Base-by-base conservation (phyloP, 192 early-diverging fungal species). In the Pilobolus umbonatus region DNA sequence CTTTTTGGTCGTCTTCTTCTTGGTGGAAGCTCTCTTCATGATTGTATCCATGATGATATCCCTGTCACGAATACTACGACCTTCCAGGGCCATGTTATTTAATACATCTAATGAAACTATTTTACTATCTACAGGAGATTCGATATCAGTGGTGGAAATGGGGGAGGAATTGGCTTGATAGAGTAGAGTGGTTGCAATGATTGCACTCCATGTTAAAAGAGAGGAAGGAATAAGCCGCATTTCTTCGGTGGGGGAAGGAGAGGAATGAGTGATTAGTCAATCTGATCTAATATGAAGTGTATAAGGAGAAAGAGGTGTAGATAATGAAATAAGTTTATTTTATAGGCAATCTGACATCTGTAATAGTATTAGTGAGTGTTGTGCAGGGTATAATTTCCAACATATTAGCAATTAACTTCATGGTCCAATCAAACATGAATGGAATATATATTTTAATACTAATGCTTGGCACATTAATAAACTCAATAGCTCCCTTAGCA, bases 181-280 rank as follows among this genome's bases (percentile, higher is more conserved):
- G 21, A 54, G 32, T 22, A 54, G 24, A 12, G 52, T 21, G 7
- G 31, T 34, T 24, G 52, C 38, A 24, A 54, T 32, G 19, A 54
- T 32, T 34, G 52, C 38, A 21, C 34, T 34, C 25, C 35, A 54
- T 24, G 31, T 34, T 15, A 54, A 54, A 38, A 54, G 52, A 54
- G 52, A 54, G 52, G 52, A 54, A 54, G 35, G 52, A 12, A 22
- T 35, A 35, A 54, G 38, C 21, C 52, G 52, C 52, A 54, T 54
- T 24, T 32, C 19, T 42, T 15, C 19, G 39, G 6, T 12, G 19
- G 12, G 39, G 39, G 39, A 42, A 4, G 12, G 21, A 10, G 12
- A 51, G 9, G 10, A 32, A 50, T 31, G n/a, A 29, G 28, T 32
- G n/a, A 17, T 31, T 32, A 1, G 3, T n/a, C 29, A 31, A 10